Percentiles rank a stretch among this genome's conserved stretches.
Conservation (phyloP, 2,329 filamentous ascomycete genomes). For the Tolypocladium ovalisporum region DNA sequence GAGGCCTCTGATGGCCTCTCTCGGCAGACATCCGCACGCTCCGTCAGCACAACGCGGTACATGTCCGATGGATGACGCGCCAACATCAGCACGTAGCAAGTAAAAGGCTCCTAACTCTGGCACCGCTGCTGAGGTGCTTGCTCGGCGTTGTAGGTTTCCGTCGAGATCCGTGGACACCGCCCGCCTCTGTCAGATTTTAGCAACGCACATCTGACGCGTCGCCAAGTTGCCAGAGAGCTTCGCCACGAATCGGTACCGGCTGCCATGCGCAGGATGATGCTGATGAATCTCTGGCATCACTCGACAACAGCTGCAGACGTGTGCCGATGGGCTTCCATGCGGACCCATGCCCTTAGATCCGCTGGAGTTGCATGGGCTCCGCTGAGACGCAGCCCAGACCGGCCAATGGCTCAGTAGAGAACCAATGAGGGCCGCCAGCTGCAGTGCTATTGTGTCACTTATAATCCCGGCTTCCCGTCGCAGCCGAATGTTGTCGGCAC, state of each 20-base stretch:
- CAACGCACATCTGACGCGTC: neutral
- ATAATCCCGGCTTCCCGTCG: neutral
- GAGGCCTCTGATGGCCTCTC: neutral
- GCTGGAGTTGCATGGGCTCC: neutral
- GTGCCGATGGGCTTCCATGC: too few relatives aligned
- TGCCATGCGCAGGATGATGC: neutral
- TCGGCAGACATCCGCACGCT: neutral
- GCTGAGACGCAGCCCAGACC: neutral
- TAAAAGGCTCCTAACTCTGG: neutral
- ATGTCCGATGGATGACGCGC: neutral
- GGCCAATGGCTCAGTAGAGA: neutral
- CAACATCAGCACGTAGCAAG: neutral
- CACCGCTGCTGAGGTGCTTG: neutral
- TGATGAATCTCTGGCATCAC: neutral
- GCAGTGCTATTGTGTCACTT: neutral
- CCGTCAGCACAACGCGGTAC: neutral
- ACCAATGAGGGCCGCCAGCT: neutral
- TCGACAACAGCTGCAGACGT: neutral
- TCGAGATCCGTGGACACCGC: neutral
- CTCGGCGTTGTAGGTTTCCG: neutral
- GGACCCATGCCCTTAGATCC: too few relatives aligned
- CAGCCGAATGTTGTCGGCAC: neutral
- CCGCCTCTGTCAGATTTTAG: neutral
- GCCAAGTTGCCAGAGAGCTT: neutral
- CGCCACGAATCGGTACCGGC: neutral